Conservation (phyloP, 352 stramenopile species). For the Detonula confervacea region DNA sequence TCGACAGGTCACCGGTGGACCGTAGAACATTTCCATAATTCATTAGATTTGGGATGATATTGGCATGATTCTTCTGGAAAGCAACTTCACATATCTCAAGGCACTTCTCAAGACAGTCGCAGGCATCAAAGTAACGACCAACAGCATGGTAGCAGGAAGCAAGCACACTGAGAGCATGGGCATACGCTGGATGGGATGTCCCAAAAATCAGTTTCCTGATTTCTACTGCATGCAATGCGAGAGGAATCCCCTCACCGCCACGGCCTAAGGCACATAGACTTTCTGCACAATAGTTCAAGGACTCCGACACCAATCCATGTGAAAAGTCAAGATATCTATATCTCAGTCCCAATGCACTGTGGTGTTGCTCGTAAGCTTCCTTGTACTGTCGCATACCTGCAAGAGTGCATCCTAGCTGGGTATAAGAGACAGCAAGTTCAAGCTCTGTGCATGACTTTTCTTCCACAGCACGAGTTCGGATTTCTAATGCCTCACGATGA, state of each 20-base stretch:
- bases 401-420: slow-evolving; percentile 61
- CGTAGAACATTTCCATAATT: slow-evolving; percentile 63
- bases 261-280: slow-evolving; percentile 49
- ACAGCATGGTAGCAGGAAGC: slow-evolving; percentile 56
- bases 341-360: slow-evolving; percentile 45
- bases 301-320: slow-evolving; percentile 63
- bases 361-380: slow-evolving; percentile 57
- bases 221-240: slow-evolving; percentile 56
- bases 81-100: slow-evolving; percentile 64
- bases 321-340: slow-evolving; percentile 62
- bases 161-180: slow-evolving; percentile 61
- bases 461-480: slow-evolving; percentile 54
- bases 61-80: slow-evolving; percentile 67
- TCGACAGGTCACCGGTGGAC: slow-evolving; percentile 43
- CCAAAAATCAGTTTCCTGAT: slow-evolving; percentile 65
- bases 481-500: slow-evolving; percentile 62
- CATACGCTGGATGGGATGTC: slow-evolving; percentile 58
- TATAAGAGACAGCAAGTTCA: slow-evolving; percentile 58
- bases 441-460: slow-evolving; percentile 57
- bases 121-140: slow-evolving; percentile 56
- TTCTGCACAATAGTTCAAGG: slow-evolving; percentile 65
- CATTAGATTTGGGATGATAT: slow-evolving; percentile 71
- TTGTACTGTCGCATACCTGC: slow-evolving; percentile 48
- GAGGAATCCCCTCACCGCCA: slow-evolving; percentile 52
- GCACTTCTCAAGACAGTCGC: slow-evolving; percentile 56